Evolutionary conservation across 176 grass and related monocot genomes (phyloP).

Genomic region (Rhynchospora pubera): DNA sequence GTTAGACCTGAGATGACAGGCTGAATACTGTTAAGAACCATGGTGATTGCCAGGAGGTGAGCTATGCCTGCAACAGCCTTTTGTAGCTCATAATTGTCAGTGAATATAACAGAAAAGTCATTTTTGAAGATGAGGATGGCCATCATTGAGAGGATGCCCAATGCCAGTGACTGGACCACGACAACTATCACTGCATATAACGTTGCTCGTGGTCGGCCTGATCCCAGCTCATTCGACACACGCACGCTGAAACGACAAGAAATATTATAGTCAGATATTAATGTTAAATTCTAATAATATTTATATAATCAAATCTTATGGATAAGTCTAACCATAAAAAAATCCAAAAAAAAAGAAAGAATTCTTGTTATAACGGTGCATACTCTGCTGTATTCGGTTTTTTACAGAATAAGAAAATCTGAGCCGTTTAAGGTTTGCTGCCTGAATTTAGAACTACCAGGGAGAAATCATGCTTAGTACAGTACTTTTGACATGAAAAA

Average conservation of each 20-base stretch:
- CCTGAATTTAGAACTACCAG: background rate
- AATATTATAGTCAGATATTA: background rate
- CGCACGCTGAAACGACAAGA: constrained; percentile 37
- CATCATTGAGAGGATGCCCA: constrained; percentile 42
- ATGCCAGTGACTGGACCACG: constrained; percentile 49
- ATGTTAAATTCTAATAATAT: too few species aligned
- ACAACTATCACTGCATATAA: constrained; percentile 60
- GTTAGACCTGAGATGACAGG: constrained; percentile 65
- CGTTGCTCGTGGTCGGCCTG: constrained; percentile 50
- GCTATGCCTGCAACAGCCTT: constrained; percentile 48
- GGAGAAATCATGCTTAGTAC: background rate
- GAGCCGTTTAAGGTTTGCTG: too few species aligned
- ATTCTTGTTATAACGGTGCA: too few species aligned
- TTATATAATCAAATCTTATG: too few species aligned
- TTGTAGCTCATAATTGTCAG: constrained; percentile 44
- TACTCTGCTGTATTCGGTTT: too few species aligned
- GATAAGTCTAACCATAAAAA: too few species aligned
- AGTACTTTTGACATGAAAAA: background rate
- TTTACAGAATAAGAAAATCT: too few species aligned
- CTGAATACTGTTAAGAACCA: constrained; percentile 89
- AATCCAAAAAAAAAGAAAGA: too few species aligned
- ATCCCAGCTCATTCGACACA: constrained; percentile 80
- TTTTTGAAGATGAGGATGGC: constrained; percentile 32
- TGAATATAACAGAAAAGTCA: constrained; percentile 53
- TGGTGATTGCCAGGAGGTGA: constrained; percentile 62